A percentile compares a stretch with the other conserved stretches of the same genome.
Evolutionary conservation across 768 basidiomycete genomes (phyloP).

Genomic region (Aureoboletus auriporus): DNA sequence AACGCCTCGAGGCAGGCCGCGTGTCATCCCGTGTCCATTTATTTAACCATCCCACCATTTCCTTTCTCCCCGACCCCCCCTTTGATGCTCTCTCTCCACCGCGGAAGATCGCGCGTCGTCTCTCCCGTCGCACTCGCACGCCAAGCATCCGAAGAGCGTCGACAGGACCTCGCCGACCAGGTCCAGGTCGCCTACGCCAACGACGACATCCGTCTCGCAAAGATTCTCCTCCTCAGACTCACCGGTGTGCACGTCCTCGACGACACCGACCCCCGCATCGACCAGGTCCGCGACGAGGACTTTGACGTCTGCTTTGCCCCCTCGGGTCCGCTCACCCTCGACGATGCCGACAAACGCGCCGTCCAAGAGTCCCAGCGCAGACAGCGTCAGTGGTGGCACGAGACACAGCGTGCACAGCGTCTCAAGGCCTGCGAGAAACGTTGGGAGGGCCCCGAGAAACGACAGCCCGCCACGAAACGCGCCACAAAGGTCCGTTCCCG

Average conservation of each 20-base stretch:
- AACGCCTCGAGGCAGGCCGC: too few species aligned
- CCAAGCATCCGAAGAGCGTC: constrained; percentile 40
- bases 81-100: constrained; percentile 13
- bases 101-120: constrained; percentile 41
- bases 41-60: background rate
- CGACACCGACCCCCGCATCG: constrained; percentile 61
- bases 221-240: constrained; percentile 57
- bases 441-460: constrained; percentile 39
- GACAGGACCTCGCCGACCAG: constrained; percentile 53
- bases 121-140: constrained; percentile 41
- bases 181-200: constrained; percentile 64
- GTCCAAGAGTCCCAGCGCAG: constrained; percentile 33
- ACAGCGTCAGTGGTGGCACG: constrained; percentile 31
- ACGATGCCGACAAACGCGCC: constrained; percentile 40
- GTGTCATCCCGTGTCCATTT: too few species aligned
- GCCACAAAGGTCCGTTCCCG: constrained; percentile 18
- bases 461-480: background rate
- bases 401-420: constrained; percentile 35
- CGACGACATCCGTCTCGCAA: constrained; percentile 65
- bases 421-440: constrained; percentile 43
- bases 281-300: constrained; percentile 50
- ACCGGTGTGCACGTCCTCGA: constrained; percentile 56
- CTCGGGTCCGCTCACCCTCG: constrained; percentile 34
- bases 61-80: background rate
- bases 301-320: constrained; percentile 38